These are phyloP conservation scores for Phialophora chinensis DNA, from an alignment of 2,329 filamentous ascomycete species.

Conservation along the genomic window DNA sequence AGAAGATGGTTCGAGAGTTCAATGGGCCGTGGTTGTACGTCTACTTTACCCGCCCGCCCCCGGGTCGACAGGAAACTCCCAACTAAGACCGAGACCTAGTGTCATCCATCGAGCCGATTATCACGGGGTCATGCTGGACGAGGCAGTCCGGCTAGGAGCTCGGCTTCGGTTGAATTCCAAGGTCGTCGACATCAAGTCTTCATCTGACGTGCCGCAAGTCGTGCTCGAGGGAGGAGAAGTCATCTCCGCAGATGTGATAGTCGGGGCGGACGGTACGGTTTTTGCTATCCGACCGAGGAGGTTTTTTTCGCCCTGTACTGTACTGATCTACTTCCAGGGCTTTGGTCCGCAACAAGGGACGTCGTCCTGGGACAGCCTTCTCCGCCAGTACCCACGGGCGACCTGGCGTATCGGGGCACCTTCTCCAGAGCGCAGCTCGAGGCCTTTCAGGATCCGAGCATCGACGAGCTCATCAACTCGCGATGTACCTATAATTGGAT, in stretches of 20 bases:
- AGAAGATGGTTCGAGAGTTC: constrained; percentile 20
- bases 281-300: not conserved
- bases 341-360: constrained; percentile 53
- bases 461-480: constrained; percentile 25
- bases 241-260: constrained; percentile 47
- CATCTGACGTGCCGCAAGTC: constrained; percentile 44
- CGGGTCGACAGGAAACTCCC: not conserved
- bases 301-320: too few species aligned
- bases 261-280: constrained; percentile 54
- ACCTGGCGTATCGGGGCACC: constrained; percentile 56
- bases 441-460: constrained; percentile 16
- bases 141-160: constrained; percentile 49
- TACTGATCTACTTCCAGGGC: constrained; percentile 23
- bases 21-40: constrained; percentile 21
- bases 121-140: constrained; percentile 50
- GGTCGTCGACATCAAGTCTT: constrained; percentile 41
- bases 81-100: not conserved
- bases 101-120: constrained; percentile 57
- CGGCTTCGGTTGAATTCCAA: constrained; percentile 40
- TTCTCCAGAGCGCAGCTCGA: constrained; percentile 20
- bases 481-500: constrained; percentile 21
- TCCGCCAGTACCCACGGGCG: constrained; percentile 58
- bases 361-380: constrained; percentile 51
- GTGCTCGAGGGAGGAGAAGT: constrained; percentile 19
- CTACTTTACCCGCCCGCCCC: too few species aligned